These are phyloP conservation scores for Mortierella sp. DNA, from an alignment of 371 early-diverging fungal genomes.

Conservation along the genomic window DNA sequence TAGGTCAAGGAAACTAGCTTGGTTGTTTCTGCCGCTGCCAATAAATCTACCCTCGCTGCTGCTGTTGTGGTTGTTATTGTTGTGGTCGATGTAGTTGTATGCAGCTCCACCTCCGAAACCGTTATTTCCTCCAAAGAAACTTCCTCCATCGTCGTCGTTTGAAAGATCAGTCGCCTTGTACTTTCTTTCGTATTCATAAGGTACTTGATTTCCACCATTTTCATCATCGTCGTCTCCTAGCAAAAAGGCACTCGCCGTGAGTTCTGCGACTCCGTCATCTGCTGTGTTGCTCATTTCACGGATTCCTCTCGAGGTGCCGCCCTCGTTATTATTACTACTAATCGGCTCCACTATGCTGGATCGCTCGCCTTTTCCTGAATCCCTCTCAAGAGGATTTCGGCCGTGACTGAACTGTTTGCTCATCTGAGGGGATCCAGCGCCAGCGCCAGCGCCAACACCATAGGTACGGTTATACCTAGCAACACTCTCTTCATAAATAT, in stretches of 20 bases:
- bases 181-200: neutral
- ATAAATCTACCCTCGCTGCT: neutral
- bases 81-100: neutral
- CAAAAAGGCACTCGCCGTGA: neutral
- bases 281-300: neutral
- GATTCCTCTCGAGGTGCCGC: neutral
- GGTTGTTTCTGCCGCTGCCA: neutral
- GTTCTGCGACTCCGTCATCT: neutral
- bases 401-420: constrained; percentile 15
- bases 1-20: neutral
- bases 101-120: neutral
- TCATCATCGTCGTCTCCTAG: neutral
- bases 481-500: constrained; percentile 17
- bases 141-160: neutral
- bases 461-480: constrained; percentile 11
- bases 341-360: neutral
- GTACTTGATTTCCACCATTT: neutral
- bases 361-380: neutral
- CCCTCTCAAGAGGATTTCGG: neutral
- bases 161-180: neutral
- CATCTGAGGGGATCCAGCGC: constrained; percentile 10
- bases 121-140: neutral
- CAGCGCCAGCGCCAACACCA: neutral
- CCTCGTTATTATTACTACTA: neutral
- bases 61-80: constrained; percentile 10